Base-by-base conservation (phyloP, 164 flowering plant genomes). In the Paratinospora sagittata region DNA sequence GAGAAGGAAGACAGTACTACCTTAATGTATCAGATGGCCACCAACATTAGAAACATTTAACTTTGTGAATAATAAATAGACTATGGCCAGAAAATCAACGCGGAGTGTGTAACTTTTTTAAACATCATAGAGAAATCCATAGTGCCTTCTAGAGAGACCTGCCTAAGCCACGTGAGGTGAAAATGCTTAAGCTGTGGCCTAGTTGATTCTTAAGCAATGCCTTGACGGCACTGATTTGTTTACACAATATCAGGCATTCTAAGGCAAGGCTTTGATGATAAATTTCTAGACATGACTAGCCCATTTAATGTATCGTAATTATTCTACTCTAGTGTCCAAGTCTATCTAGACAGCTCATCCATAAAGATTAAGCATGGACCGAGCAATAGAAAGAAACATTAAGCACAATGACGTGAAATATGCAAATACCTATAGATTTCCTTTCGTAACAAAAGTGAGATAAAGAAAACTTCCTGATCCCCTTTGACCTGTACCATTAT, bases 401-500 rank as follows among this genome's bases (percentile, higher is more conserved):
- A 17, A n/a, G 37, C 14, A 26, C 43, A 70, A 57, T 24, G 14
- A 27, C 10, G 67, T n/a, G 52, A 47, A 27, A 45, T 67, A 49
- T 26, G 34, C 14, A 33, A 17, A 47, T 82, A 92, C 98, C 98
- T 89, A 70, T 80, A 89, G 68, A 65, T 75, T 61, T 85, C 81
- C 71, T 80, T 88, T 21, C 79, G 82, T 43, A 70, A 76, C 77
- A 82, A 77, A 76, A 82, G 70, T 63, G 98, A 92, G 67, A 87
- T 70, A 73, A 86, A 76, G 73, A 82, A 83, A 30, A 87, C 73
- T 77, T 90, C 98, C 69, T 89, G 97, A 79, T 94, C 89, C 61
- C 85, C 87, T 65, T 89, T 86, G 58, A 86, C 86, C 98, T 94
- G 87, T 66, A 4, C 37, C 36, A 30, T 55, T 10, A 70, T 36